Conservation (phyloP, 2,329 filamentous ascomycete species). For the Lachnellula suecica region DNA sequence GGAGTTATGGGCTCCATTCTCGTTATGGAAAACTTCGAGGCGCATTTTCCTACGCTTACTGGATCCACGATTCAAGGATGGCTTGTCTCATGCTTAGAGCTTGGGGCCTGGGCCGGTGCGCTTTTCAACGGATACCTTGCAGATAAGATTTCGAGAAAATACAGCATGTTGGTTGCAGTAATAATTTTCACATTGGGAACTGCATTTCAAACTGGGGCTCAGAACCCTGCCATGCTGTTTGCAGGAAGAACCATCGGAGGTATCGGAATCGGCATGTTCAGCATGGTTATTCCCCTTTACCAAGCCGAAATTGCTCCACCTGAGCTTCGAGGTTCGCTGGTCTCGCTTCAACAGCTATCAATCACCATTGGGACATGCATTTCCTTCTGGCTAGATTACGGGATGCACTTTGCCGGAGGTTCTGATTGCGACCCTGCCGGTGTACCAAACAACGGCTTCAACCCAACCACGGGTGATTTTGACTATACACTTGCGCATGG, state of each 20-base stretch:
- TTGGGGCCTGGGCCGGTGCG: slow-evolving; percentile 37
- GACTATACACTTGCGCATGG: slow-evolving; percentile 16
- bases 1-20: slow-evolving; percentile 36
- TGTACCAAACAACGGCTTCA: slow-evolving; percentile 11
- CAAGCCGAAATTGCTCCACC: slow-evolving; percentile 55
- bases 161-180: slow-evolving; percentile 50
- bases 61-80: slow-evolving; percentile 34
- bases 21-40: slow-evolving; percentile 37
- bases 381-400: slow-evolving; percentile 46
- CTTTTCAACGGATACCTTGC: slow-evolving; percentile 49
- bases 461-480: slow-evolving; percentile 18
- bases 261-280: slow-evolving; percentile 49
- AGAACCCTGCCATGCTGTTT: slow-evolving; percentile 50
- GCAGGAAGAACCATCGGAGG: slow-evolving; percentile 46
- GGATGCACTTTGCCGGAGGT: slow-evolving; percentile 46
- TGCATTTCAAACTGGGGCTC: slow-evolving; percentile 48
- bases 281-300: slow-evolving; percentile 45
- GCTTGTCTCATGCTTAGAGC: slow-evolving; percentile 34
- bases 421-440: slow-evolving; percentile 31
- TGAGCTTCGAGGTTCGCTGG: slow-evolving; percentile 62
- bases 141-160: slow-evolving; percentile 51
- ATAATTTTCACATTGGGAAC: slow-evolving; percentile 50
- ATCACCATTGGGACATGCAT: slow-evolving; percentile 55
- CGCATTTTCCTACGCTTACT: slow-evolving; percentile 34
- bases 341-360: slow-evolving; percentile 63